Percentiles rank a stretch among this genome's conserved stretches.
phyloP scores from a whole-genome alignment of 2,329 filamentous ascomycete species.

The Arthrobotrys sinensis region DNA sequence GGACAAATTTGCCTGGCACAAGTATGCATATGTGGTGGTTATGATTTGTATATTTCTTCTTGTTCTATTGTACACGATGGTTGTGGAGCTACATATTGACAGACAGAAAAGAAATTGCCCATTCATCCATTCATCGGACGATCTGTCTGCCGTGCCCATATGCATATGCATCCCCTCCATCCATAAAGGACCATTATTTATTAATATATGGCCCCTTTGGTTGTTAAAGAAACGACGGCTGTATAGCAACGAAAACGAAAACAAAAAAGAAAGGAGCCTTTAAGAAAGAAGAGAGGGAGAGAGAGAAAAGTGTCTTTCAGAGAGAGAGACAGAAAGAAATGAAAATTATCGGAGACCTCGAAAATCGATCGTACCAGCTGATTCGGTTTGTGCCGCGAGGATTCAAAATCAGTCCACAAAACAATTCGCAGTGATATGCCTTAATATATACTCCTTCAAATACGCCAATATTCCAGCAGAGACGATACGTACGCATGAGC shows the following conservation, averaged over 20 bases:
- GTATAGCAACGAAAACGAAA: background rate
- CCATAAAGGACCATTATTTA: constrained; percentile 20
- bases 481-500: constrained; percentile 40
- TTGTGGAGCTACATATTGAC: background rate
- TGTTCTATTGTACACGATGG: constrained; percentile 28
- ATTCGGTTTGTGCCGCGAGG: constrained; percentile 39
- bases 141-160: background rate
- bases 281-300: constrained; percentile 59
- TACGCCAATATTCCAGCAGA: constrained; percentile 47
- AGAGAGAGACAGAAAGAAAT: constrained; percentile 52
- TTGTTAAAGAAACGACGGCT: constrained; percentile 8
- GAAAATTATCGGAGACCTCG: constrained; percentile 31
- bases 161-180: background rate
- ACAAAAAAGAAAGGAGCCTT: constrained; percentile 53
- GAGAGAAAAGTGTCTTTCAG: constrained; percentile 34
- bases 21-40: background rate
- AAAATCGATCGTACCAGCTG: constrained; percentile 45
- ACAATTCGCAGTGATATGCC: constrained; percentile 25
- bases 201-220: constrained; percentile 20
- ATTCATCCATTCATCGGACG: background rate
- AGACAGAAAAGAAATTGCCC: background rate
- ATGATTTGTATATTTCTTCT: background rate
- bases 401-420: constrained; percentile 30
- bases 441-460: constrained; percentile 38
- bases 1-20: too few relatives aligned